A percentile compares a stretch with the other conserved stretches of the same genome.
phyloP scores from a whole-genome alignment of 1,139 yeast species.

The Candida glucosophila region DNA sequence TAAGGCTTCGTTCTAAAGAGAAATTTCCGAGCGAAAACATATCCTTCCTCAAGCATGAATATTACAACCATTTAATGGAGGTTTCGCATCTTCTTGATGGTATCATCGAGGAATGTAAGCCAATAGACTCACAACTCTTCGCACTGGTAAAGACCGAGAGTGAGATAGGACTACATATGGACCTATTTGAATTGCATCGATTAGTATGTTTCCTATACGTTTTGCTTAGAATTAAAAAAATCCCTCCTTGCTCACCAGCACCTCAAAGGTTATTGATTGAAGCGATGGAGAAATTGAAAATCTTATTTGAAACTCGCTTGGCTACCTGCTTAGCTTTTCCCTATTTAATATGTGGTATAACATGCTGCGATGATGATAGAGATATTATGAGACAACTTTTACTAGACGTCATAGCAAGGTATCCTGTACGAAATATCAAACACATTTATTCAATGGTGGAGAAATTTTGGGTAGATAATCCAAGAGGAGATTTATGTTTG shows the following conservation, averaged over 20 bases:
- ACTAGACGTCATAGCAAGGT: background rate
- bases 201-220: background rate
- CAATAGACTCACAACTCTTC: background rate
- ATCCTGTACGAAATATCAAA: background rate
- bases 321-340: background rate
- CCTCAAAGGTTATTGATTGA: background rate
- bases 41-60: background rate
- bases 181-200: background rate
- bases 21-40: background rate
- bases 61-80: background rate
- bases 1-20: background rate
- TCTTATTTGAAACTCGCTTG: background rate
- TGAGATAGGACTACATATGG: background rate
- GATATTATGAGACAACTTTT: background rate
- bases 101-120: background rate
- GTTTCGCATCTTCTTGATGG: background rate
- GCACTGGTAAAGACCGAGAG: background rate
- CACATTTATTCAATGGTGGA: background rate
- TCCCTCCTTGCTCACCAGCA: background rate
- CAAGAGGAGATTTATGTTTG: background rate
- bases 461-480: background rate
- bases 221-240: background rate
- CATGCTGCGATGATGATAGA: background rate
- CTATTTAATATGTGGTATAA: background rate
- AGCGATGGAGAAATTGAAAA: background rate